Evolutionary conservation across 1,284 basidiomycete species (phyloP).

Genomic region (Somion occarium): DNA sequence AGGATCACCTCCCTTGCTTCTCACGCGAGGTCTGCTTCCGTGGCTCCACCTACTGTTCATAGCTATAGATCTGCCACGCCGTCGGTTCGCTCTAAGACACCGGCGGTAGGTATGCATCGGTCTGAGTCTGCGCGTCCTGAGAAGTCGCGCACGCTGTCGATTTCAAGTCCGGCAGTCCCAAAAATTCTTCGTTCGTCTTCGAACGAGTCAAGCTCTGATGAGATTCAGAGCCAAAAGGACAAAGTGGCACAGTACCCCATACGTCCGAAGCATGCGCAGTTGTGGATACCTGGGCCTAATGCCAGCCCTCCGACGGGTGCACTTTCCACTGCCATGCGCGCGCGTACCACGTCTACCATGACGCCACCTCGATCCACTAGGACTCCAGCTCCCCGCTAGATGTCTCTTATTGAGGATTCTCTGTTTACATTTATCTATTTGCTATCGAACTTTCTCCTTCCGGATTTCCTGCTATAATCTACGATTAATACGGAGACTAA

Average conservation of each 20-base stretch:
- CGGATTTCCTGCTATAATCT: neutral
- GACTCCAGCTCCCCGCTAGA: conserved; percentile 24
- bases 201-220: conserved; percentile 27
- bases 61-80: conserved; percentile 23
- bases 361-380: conserved; percentile 23
- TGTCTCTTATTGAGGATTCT: conserved; percentile 6
- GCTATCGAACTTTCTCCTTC: neutral
- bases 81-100: conserved; percentile 21
- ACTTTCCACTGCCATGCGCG: neutral
- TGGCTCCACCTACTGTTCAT: conserved; percentile 19
- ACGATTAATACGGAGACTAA: conserved; percentile 2
- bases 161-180: conserved; percentile 23
- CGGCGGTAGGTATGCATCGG: conserved; percentile 12
- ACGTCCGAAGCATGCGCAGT: conserved; percentile 23
- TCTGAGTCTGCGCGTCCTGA: conserved; percentile 21
- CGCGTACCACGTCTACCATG: neutral
- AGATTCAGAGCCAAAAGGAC: conserved; percentile 17
- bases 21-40: conserved; percentile 20
- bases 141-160: conserved; percentile 22
- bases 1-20: conserved; percentile 5
- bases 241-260: conserved; percentile 19
- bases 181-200: conserved; percentile 26
- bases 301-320: conserved; percentile 23
- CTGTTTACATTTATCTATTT: conserved; percentile 1
- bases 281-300: conserved; percentile 25